phyloP scores from a whole-genome alignment of 805 yeast genomes.

The Millerozyma acaciae region DNA sequence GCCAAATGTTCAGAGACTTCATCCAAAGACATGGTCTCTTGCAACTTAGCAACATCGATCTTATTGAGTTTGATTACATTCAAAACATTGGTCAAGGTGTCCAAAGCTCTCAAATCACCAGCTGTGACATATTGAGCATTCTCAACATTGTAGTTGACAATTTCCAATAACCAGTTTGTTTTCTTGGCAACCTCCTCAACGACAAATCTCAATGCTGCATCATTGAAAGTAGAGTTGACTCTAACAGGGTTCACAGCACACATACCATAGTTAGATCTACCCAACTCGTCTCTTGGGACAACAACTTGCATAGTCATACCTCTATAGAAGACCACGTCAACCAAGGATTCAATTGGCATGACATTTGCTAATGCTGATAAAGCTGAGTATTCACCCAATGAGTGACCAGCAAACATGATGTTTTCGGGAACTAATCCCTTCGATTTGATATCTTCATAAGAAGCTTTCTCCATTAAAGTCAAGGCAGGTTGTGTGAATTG shows the following conservation, averaged over 20 bases:
- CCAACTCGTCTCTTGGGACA: slow-evolving; percentile 92
- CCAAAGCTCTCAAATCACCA: slow-evolving; percentile 95
- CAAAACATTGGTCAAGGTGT: slow-evolving; percentile 86
- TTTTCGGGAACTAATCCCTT: slow-evolving; percentile 94
- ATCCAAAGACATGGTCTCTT: slow-evolving; percentile 76
- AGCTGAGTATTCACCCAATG: slow-evolving; percentile 98
- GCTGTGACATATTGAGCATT: slow-evolving; percentile 98
- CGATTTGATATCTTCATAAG: slow-evolving; percentile 94
- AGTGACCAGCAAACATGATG: slow-evolving; percentile 97
- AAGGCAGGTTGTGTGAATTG: slow-evolving; percentile 99
- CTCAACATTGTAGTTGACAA: slow-evolving; percentile 97
- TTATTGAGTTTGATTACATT: slow-evolving; percentile 92
- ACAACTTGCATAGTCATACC: slow-evolving; percentile 99
- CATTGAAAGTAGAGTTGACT: slow-evolving; percentile 81
- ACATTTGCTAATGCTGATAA: slow-evolving; percentile 95
- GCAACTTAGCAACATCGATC: slow-evolving; percentile 85
- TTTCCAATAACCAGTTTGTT: slow-evolving; percentile 93
- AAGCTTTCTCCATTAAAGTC: slow-evolving; percentile 98
- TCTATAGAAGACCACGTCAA: slow-evolving; percentile 97
- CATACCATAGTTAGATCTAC: slow-evolving; percentile 99
- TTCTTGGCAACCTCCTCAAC: slow-evolving; percentile 80
- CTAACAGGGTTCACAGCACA: slow-evolving; percentile 97
- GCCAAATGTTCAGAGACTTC: slow-evolving; percentile 83
- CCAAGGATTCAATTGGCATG: slow-evolving; percentile 96
- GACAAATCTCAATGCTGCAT: slow-evolving; percentile 90